A percentile compares a stretch with the other conserved stretches of the same genome.
phyloP scores from a whole-genome alignment of 768 basidiomycete genomes.

The Tulasnella sp. region DNA sequence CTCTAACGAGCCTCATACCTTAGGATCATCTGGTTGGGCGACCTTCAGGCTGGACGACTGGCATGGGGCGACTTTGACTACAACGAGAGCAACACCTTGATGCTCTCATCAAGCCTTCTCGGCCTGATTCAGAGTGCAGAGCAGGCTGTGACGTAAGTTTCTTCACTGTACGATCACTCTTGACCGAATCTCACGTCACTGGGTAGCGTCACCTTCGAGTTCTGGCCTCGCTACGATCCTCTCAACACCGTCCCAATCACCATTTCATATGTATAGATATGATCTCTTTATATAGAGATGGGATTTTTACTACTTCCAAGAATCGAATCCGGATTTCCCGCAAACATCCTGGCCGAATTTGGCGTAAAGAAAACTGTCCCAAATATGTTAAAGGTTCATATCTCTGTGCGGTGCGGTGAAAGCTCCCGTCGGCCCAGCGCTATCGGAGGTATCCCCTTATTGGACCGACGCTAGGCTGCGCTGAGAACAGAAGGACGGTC shows the following conservation, averaged over 20 bases:
- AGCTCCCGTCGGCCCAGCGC: no score
- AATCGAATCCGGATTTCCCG: conserved; percentile 75
- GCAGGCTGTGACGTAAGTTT: not conserved
- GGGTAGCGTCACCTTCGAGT: not conserved
- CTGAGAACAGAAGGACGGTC: no score
- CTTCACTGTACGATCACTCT: not conserved
- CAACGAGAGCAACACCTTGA: conserved; percentile 6
- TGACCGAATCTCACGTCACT: not conserved
- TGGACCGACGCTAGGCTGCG: no score
- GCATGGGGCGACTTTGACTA: not conserved
- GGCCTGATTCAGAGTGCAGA: not conserved
- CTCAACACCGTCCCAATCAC: not conserved
- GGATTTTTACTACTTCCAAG: conserved; percentile 48
- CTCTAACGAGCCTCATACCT: not conserved
- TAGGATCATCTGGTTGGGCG: not conserved
- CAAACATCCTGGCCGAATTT: conserved; percentile 67
- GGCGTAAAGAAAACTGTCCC: conserved; percentile 43
- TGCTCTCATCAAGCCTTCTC: not conserved
- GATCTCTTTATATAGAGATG: not conserved
- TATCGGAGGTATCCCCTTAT: no score
- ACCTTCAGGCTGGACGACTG: not conserved
- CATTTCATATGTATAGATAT: not conserved
- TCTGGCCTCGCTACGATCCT: conserved; percentile 10
- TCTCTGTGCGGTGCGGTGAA: no score
- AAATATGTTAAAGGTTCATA: no score